Base-by-base conservation (phyloP, 1,284 basidiomycete species). In the Rhodotorula sp. region DNA sequence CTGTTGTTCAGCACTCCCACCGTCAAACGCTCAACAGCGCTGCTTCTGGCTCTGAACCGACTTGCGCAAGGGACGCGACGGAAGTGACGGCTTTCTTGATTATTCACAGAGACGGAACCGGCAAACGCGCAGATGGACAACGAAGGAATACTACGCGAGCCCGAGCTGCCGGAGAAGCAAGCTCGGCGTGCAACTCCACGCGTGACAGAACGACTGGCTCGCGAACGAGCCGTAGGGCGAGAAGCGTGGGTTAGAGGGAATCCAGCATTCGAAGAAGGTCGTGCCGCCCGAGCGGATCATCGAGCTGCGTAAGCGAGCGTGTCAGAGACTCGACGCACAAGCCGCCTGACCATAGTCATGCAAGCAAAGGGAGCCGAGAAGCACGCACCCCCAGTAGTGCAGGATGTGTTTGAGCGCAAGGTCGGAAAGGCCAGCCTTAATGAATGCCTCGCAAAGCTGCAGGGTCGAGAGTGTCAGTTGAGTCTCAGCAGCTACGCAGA, bases 191-290 rank as follows among this genome's bases (percentile, higher is more conserved):
- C 73, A 74, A 1, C 66, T 68, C 75, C 75, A 76, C n/a, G 75
- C 75, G 59, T 76, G 75, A 19, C 73, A 74, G 53, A 76, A 76
- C 61, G 72, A 74, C 55, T 74, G 72, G 21, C 61, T 56, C 46
- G 74, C 67, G 23, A 77, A 64, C 45, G 73, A 69, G 16, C 72
- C 71, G 58, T 77, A 77, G 0, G 77, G 75, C 9, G 75, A 76
- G 25, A 70, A 64, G 13, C 67, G 66, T 9, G 77, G 77, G 13
- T 70, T 25, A 13, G 65, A 58, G 0, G 77, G 73, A 25, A 72
- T 61, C 77, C 77, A 77, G 7, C 67, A 71, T 53, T 77, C 75
- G 54, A 72, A 76, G 61, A 77, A 77, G 1, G 77, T 75, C n/a
- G 67, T 71, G 0, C 65, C 75, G 27, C 77, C 77, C 4, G 75